These are phyloP conservation scores for Rhododendron ferrugineum DNA, from an alignment of 148 eudicot species.

Conservation along the genomic window DNA sequence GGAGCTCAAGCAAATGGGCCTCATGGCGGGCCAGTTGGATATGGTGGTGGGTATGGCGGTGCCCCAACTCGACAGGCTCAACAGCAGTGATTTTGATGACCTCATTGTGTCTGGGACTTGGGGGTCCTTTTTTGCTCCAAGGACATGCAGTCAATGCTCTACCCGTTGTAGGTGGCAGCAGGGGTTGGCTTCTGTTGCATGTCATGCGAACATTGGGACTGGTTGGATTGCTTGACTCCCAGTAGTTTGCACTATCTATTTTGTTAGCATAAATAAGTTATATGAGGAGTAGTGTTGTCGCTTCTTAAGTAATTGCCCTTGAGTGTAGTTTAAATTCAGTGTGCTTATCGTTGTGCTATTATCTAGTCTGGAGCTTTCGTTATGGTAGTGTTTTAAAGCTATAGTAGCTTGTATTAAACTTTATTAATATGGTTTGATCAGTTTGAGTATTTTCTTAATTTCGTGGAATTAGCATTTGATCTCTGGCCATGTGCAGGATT, in stretches of 20 bases:
- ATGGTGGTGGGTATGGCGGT: conserved; percentile 65
- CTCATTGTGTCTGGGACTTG: background rate
- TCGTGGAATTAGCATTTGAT: conserved; percentile 9
- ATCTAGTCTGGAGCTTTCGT: conserved; percentile 29
- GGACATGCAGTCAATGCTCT: conserved; percentile 10
- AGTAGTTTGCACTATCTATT: conserved; percentile 49
- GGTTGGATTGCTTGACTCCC: conserved; percentile 80
- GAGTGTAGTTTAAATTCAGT: conserved; percentile 49
- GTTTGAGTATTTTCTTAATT: conserved; percentile 3
- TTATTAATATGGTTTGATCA: conserved; percentile 10
- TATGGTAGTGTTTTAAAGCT: conserved; percentile 28
- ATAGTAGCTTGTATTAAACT: conserved; percentile 28
- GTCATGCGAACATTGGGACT: conserved; percentile 37
- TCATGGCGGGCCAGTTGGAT: conserved; percentile 54
- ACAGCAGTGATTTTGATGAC: conserved; percentile 30
- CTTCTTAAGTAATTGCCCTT: conserved; percentile 20
- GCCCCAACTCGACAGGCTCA: conserved; percentile 56
- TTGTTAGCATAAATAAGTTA: conserved; percentile 30
- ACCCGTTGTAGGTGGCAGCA: conserved; percentile 9
- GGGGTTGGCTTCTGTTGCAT: conserved; percentile 20
- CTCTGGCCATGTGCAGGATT: conserved; percentile 3
- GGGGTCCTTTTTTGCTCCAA: background rate
- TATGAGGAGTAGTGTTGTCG: conserved; percentile 44
- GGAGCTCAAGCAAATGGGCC: conserved; percentile 34
- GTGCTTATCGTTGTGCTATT: conserved; percentile 48